phyloP scores from a whole-genome alignment of 345 rosid genomes.

The Camelina hispida region DNA sequence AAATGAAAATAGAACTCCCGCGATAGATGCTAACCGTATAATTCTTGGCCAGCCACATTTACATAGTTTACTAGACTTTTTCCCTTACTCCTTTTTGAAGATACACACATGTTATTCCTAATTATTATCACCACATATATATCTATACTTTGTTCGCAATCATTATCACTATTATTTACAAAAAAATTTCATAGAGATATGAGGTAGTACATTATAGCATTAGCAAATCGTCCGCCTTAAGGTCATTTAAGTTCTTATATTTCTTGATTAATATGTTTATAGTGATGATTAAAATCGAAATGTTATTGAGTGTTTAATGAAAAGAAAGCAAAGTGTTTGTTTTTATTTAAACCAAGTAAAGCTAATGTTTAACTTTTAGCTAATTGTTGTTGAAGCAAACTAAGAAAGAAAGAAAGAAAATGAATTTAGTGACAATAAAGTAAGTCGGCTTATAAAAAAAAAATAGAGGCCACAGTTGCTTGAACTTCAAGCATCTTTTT shows the following conservation, averaged over 20 bases:
- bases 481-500: constrained; percentile 91
- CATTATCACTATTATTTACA: constrained; percentile 6
- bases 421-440: constrained; percentile 38
- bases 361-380: constrained; percentile 67
- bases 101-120: constrained; percentile 11
- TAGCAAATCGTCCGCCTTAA: constrained; percentile 7
- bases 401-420: neutral
- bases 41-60: constrained; percentile 31
- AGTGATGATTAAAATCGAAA: neutral
- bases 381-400: constrained; percentile 46
- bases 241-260: constrained; percentile 4
- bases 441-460: constrained; percentile 52
- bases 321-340: constrained; percentile 4
- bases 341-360: constrained; percentile 44
- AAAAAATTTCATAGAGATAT: neutral
- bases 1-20: constrained; percentile 45
- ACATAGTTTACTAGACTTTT: constrained; percentile 28
- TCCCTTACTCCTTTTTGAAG: constrained; percentile 12
- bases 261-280: constrained; percentile 1
- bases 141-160: neutral
- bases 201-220: neutral
- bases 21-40: constrained; percentile 50
- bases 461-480: constrained; percentile 69
- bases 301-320: neutral
- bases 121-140: neutral